phyloP scores from a whole-genome alignment of 2,329 filamentous ascomycete species.

The Pezicula rhizophila region DNA sequence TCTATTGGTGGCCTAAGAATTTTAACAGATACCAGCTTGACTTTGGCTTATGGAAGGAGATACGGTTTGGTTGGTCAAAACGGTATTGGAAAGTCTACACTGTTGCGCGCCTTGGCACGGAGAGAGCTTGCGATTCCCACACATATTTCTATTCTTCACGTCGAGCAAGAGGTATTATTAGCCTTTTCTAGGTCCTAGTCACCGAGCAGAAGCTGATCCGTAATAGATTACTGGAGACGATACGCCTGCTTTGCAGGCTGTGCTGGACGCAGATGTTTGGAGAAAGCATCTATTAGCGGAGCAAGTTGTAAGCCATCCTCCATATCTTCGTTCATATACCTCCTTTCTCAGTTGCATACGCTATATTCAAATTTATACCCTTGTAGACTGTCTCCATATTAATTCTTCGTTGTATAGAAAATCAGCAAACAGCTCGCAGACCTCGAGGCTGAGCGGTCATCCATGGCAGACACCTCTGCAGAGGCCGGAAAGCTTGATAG shows the following conservation, averaged over 20 bases:
- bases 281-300: slow-evolving; percentile 89
- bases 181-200: background rate
- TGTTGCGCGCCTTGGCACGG: slow-evolving; percentile 83
- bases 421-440: slow-evolving; percentile 69
- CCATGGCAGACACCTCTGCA: slow-evolving; percentile 83
- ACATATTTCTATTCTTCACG: slow-evolving; percentile 97
- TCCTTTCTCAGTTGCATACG: background rate
- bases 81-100: slow-evolving; percentile 96
- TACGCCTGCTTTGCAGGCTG: slow-evolving; percentile 88
- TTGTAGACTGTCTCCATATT: too few species aligned
- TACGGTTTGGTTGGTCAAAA: slow-evolving; percentile 99
- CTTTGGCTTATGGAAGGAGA: slow-evolving; percentile 82
- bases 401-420: slow-evolving; percentile 41
- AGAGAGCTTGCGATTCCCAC: slow-evolving; percentile 93
- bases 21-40: slow-evolving; percentile 82
- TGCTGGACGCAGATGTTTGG: slow-evolving; percentile 97
- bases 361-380: too few species aligned
- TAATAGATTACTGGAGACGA: slow-evolving; percentile 84
- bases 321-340: background rate
- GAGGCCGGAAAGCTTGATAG: slow-evolving; percentile 81
- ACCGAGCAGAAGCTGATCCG: slow-evolving; percentile 12
- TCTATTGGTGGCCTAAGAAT: slow-evolving; percentile 87
- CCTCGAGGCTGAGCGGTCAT: slow-evolving; percentile 70
- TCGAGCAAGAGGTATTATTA: slow-evolving; percentile 82
- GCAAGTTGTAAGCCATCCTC: slow-evolving; percentile 58